Conservation (phyloP, 202 grass and related monocot genomes). For the Bolboschoenoplectus hybrid region DNA sequence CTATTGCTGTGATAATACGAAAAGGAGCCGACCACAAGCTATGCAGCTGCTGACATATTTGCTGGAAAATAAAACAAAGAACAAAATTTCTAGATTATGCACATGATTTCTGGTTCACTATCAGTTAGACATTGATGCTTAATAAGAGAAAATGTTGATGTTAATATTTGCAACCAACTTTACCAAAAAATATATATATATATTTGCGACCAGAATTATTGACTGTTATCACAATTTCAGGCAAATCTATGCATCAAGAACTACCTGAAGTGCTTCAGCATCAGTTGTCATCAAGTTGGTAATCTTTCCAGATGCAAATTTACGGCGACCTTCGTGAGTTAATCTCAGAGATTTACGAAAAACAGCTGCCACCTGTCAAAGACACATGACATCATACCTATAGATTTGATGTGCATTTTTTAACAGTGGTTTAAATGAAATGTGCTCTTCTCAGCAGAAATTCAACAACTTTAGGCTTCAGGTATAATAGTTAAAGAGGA, state of each 20-base stretch:
- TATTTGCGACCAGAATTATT: background rate
- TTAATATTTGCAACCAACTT: background rate
- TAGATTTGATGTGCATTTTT: conserved; percentile 1
- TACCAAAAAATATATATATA: conserved; percentile 1
- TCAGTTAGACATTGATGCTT: background rate
- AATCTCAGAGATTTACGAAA: conserved; percentile 93
- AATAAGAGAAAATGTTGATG: conserved; percentile 28
- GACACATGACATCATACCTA: background rate
- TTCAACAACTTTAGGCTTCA: background rate
- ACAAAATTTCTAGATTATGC: conserved; percentile 35
- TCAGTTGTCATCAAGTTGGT: conserved; percentile 99
- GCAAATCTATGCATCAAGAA: background rate
- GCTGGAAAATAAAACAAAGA: conserved; percentile 60
- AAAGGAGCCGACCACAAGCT: conserved; percentile 99
- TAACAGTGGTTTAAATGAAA: background rate
- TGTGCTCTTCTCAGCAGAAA: background rate
- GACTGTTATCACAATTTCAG: background rate
- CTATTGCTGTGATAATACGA: conserved; percentile 79
- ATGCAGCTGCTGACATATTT: conserved; percentile 97
- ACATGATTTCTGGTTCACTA: background rate
- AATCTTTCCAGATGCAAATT: conserved; percentile 92
- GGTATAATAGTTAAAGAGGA: background rate
- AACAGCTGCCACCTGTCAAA: conserved; percentile 82
- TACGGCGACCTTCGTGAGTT: conserved; percentile 79
- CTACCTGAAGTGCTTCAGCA: conserved; percentile 88